Evolutionary conservation across 1,284 basidiomycete genomes (phyloP), one percentile per base, ranked within the genome.

Genomic region (Waitea zeae): DNA sequence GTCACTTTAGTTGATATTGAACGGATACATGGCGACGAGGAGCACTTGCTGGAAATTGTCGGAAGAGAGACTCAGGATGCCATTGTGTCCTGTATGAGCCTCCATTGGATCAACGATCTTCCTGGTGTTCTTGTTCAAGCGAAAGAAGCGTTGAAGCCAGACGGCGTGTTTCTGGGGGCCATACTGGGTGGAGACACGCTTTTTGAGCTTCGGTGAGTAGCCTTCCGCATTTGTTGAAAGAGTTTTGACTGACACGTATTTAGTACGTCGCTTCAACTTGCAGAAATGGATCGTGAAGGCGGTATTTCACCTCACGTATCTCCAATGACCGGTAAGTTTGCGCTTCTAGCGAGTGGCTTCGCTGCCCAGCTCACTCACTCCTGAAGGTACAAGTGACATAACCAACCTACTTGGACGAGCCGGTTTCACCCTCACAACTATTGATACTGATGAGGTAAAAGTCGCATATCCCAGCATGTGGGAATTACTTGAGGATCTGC

Each of bases 51-150:
- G 2, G 53, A 67, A 38, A 51, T 55, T 14, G 61, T 97, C 17
- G 62, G 66, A 11, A 69, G 62, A 4, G 70, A 82, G 39, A 83
- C 82, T 14, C 78, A 93, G 50, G 93, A 98, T 50, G 88, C 87
- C 27, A 73, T 98, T 31, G 77, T 97, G 20, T 92, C 87, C 12
- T 89, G 84, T 47, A 67, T 95, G 2, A 82, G 79, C 38, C 62
- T 98, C 36, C 95, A 99, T 48, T 99, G 95, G 95, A 77, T 96
- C 6, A 98, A 98, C 47, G 95, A 99, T 56, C 68, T 99, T 11
- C 93, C 92, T 39, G 88, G 87, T 83, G 65, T 77, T 0, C 66
- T 99, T 17, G 69, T 90, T 9, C 95, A 98, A 51, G 86, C 96
- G 39, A 73, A 71, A 44, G 76, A 89, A 52, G 72, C 80, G 2